Conservation (phyloP, 1,284 basidiomycete species). For the Spongispora temasekensis region DNA sequence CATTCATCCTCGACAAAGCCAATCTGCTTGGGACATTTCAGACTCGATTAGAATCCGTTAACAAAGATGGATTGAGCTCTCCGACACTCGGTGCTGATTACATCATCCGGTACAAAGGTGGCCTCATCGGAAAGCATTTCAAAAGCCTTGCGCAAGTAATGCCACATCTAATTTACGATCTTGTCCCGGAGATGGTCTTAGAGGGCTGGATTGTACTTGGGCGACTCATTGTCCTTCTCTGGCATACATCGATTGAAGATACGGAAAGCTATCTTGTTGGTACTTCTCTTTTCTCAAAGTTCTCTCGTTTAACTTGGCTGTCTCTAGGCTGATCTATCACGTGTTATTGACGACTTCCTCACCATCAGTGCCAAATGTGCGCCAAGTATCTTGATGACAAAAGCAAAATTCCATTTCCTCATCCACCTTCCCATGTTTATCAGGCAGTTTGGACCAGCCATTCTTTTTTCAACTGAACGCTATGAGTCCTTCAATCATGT, state of each 20-base stretch:
- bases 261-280: slow-evolving; percentile 13
- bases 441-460: too few relatives aligned
- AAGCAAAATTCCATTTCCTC: too few relatives aligned
- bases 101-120: slow-evolving; percentile 25
- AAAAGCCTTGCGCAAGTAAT: slow-evolving; percentile 34
- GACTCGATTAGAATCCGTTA: slow-evolving; percentile 23
- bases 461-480: too few relatives aligned
- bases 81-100: slow-evolving; percentile 8
- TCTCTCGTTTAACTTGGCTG: too few relatives aligned
- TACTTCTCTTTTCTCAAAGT: too few relatives aligned
- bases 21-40: slow-evolving; percentile 14
- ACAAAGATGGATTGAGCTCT: slow-evolving; percentile 6
- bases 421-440: too few relatives aligned
- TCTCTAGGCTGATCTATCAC: too few relatives aligned
- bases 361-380: too few relatives aligned
- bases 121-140: slow-evolving; percentile 37
- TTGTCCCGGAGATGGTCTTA: slow-evolving; percentile 21
- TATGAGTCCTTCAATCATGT: too few relatives aligned
- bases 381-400: too few relatives aligned
- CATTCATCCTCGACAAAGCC: slow-evolving; percentile 5
- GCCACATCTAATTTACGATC: slow-evolving; percentile 27
- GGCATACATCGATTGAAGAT: slow-evolving; percentile 30
- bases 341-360: too few relatives aligned
- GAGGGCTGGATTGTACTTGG: slow-evolving; percentile 9
- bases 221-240: slow-evolving; percentile 18